Conservation (phyloP, 2,329 filamentous ascomycete genomes). For the Hypoxylon sp. region DNA sequence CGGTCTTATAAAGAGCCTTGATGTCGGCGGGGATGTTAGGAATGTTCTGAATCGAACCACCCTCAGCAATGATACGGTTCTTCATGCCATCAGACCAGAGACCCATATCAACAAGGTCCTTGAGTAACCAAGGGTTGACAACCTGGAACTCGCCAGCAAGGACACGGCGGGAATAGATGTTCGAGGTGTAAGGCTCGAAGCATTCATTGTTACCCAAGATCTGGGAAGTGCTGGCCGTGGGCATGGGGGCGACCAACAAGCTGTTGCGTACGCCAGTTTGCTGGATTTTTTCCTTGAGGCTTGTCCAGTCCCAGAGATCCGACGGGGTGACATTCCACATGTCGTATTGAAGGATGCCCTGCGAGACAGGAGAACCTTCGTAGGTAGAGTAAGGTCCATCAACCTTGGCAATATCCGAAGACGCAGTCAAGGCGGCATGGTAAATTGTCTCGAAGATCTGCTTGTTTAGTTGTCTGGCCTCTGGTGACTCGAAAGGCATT, state of each 20-base stretch:
- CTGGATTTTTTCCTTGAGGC: constrained; percentile 90
- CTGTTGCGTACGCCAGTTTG: constrained; percentile 96
- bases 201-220: constrained; percentile 99
- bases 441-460: constrained; percentile 99
- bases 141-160: constrained; percentile 99
- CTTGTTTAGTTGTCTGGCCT: constrained; percentile 93
- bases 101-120: constrained; percentile 97
- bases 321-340: constrained; percentile 97
- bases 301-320: constrained; percentile 96
- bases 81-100: constrained; percentile 99
- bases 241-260: constrained; percentile 95
- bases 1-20: constrained; percentile 98
- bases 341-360: constrained; percentile 97
- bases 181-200: constrained; percentile 99
- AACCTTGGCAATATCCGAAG: constrained; percentile 86
- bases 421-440: constrained; percentile 92
- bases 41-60: constrained; percentile 95
- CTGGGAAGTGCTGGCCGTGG: constrained; percentile 96
- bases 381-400: constrained; percentile 91
- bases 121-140: constrained; percentile 98
- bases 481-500: constrained; percentile 95
- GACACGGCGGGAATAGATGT: constrained; percentile 99
- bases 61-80: constrained; percentile 99
- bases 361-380: constrained; percentile 91
- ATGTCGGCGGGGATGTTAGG: constrained; percentile 96